Evolutionary conservation across 345 rosid species (phyloP), one percentile per base, ranked within the genome.

Genomic region (Rhizophora apiculata): DNA sequence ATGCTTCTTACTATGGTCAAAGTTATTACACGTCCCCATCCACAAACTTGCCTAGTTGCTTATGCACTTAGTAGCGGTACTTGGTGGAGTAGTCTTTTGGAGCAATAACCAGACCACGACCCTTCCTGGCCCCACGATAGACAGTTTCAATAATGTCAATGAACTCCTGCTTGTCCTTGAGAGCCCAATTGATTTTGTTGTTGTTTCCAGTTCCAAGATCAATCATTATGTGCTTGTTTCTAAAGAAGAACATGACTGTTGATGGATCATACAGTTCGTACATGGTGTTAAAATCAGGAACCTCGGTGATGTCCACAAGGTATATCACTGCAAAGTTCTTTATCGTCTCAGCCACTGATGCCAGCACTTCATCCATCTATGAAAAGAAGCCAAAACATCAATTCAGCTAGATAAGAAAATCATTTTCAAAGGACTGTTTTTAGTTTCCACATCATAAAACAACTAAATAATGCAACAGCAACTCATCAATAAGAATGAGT

Each of bases 151-250:
- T 79, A 65, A 94, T 91, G 78, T 87, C 96, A 1, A 94, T 87
- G 77, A 95, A 95, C 82, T 92, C 97, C 65, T 90, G 97, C 82
- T 95, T 95, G 83, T 95, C 96, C 89, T 95, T 92, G 67, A 95
- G 88, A 78, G 96, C 96, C 93, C 97, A 95, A 68, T 95, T 92
- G 70, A 92, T 95, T 85, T 90, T 95, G 87, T 95, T 92, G 85
- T 92, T 95, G 83, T 90, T 95, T 66, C 97, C 97, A 32, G 96
- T 92, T 5, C 99, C 93, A 36, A 95, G 96, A 80, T 90, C 99
- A 61, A 95, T 95, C 93, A 92, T 91, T 26, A 91, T 89, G 85
- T 91, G 96, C 68, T 94, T 89, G 88, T 94, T 94, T 87, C 97
- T 87, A 64, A 94, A 94, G 86, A 91, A 89, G 85, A 94, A 94